Evolutionary conservation across 192 early-diverging fungal species (phyloP), one percentile per base, ranked within the genome.

Genomic region (Geranomyces michiganensis): DNA sequence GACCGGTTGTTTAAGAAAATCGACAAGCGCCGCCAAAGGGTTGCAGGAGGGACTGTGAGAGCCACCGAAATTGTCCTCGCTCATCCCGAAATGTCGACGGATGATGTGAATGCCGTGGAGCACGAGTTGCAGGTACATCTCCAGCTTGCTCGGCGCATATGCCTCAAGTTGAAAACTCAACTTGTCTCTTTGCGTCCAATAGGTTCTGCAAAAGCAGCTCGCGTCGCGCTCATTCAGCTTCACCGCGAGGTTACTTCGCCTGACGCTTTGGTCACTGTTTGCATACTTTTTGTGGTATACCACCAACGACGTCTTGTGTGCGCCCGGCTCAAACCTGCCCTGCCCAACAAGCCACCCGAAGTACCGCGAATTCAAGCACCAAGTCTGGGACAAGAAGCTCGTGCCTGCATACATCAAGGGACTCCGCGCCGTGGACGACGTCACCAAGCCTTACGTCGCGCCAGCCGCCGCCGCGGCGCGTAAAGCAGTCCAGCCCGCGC

Each of bases 311-410:
- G 66, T 68, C 7, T 0, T 68, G 46, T 68, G 66, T 30, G 66
- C 22, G 12, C 66, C 66, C 15, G 66, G 33, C 14, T 68, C 66
- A 47, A 68, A 56, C 22, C 22, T 44, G 32, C 32, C 53, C 10
- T 68, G 66, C 31, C 66, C 66, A 17, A 19, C 31, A 10, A 49
- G 36, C 0, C 45, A 68, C 32, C 66, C 48, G 0, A 22, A 56
- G 32, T 44, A 33, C 30, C 3, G 26, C 12, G 14, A 55, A 9
- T 65, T 65, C 64, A 45, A 32, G 45, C 1, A n/a, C 21, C 19
- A 65, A 13, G 43, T 65, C 26, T 65, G 64, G 64, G 64, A 43
- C 33, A 65, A 49, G 19, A 60, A 68, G 48, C 15, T 68, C 6
- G 49, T 26, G 6, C 66, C 66, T 0, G 27, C 21, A 8, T 68